These are phyloP conservation scores for Urtica urens DNA, from an alignment of 306 rosid species.

Conservation along the genomic window DNA sequence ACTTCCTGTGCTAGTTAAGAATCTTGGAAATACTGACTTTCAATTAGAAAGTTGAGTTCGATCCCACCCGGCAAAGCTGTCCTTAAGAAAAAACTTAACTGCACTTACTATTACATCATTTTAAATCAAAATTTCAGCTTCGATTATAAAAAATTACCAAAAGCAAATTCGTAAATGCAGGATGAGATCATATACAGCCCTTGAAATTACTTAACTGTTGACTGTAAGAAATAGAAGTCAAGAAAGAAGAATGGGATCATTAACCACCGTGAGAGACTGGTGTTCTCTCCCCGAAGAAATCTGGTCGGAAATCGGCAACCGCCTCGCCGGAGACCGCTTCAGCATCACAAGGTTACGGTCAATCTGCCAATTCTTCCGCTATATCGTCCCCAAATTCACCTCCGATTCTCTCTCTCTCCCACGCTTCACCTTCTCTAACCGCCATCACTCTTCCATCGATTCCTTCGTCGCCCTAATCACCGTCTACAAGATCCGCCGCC, in stretches of 20 bases:
- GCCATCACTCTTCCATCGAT: background rate
- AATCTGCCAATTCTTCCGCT: conserved; percentile 30
- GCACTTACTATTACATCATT: no score
- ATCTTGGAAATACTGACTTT: no score
- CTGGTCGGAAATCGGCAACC: conserved; percentile 31
- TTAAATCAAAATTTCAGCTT: no score
- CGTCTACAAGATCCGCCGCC: conserved; percentile 25
- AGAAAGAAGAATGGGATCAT: background rate
- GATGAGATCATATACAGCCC: no score
- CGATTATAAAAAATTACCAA: no score
- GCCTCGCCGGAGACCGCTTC: conserved; percentile 24
- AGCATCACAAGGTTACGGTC: conserved; percentile 48
- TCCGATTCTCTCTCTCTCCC: conserved; percentile 21
- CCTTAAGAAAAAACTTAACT: no score
- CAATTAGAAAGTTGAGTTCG: no score
- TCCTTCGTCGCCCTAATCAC: conserved; percentile 12
- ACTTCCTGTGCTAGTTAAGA: no score
- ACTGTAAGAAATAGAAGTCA: no score
- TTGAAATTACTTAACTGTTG: no score
- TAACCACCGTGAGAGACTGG: conserved; percentile 20
- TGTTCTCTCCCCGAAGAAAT: conserved; percentile 41
- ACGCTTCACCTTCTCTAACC: conserved; percentile 19
- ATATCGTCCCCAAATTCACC: conserved; percentile 22
- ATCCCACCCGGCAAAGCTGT: no score
- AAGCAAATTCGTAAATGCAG: no score